Percentiles rank a stretch among this genome's conserved stretches.
phyloP scores from a whole-genome alignment of 495 filamentous ascomycete genomes.

The Astrothelium macrocarpum region DNA sequence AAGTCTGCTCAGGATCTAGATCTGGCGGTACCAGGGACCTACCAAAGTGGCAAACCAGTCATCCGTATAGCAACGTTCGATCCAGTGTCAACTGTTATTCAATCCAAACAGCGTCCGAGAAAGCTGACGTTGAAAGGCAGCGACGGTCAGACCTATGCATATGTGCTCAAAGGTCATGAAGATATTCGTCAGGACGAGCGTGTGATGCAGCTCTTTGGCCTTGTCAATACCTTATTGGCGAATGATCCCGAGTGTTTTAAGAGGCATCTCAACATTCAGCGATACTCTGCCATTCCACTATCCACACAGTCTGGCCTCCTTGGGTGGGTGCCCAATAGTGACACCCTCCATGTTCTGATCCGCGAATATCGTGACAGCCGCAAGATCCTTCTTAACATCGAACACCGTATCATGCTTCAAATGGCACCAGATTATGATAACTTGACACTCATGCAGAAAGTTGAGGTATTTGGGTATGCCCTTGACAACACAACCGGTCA shows the following conservation, averaged over 20 bases:
- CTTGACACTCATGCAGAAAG: conserved; percentile 98
- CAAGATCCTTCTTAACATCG: conserved; percentile 95
- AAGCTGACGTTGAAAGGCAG: conserved; percentile 81
- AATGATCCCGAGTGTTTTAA: conserved; percentile 95
- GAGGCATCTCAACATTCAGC: conserved; percentile 87
- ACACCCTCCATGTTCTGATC: conserved; percentile 92
- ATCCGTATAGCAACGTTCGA: conserved; percentile 85
- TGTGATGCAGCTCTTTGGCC: conserved; percentile 97
- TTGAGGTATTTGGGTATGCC: conserved; percentile 97
- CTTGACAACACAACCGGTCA: conserved; percentile 98
- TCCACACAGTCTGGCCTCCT: conserved; percentile 92
- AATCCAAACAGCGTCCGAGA: conserved; percentile 89
- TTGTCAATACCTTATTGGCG: conserved; percentile 86
- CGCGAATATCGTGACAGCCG: conserved; percentile 94
- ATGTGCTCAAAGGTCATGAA: conserved; percentile 90
- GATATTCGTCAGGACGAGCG: conserved; percentile 97
- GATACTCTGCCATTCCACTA: conserved; percentile 87
- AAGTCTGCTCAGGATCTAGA: conserved; percentile 74
- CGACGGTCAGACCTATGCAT: conserved; percentile 77
- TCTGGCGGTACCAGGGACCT: conserved; percentile 88
- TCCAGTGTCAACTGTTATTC: conserved; percentile 78
- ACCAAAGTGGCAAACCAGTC: conserved; percentile 75
- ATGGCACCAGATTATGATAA: conserved; percentile 99
- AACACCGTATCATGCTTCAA: conserved; percentile 98
- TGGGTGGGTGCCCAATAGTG: conserved; percentile 96